phyloP scores from a whole-genome alignment of 2,329 filamentous ascomycete species.

The Shiraia sp. region DNA sequence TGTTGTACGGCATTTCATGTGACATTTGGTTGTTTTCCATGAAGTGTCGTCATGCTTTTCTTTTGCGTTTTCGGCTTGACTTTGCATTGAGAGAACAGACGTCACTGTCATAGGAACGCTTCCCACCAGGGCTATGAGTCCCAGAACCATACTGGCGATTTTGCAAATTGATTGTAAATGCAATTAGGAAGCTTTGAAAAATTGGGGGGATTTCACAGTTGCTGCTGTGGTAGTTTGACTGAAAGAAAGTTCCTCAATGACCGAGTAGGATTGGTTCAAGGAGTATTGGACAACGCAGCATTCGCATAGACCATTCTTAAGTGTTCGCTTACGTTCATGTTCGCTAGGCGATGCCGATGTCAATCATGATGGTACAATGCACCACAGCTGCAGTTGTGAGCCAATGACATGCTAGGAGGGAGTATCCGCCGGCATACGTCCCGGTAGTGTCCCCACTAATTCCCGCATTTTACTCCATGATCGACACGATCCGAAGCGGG shows the following conservation, averaged over 20 bases:
- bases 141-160: constrained; percentile 13
- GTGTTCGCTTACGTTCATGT: background rate
- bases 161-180: no score
- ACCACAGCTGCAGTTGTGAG: constrained; percentile 1
- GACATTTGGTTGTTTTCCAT: constrained; percentile 26
- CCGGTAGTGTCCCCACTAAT: background rate
- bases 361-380: background rate
- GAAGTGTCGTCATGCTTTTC: constrained; percentile 14
- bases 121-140: constrained; percentile 16
- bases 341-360: background rate
- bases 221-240: constrained; percentile 1
- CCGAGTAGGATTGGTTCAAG: background rate
- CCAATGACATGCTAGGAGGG: constrained; percentile 1
- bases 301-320: background rate
- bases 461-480: constrained; percentile 5
- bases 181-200: no score
- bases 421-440: background rate
- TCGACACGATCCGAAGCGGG: constrained; percentile 17
- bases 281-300: background rate
- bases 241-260: background rate
- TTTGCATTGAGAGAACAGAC: constrained; percentile 23
- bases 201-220: no score
- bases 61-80: constrained; percentile 21
- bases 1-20: constrained; percentile 22
- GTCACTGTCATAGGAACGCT: constrained; percentile 23